phyloP scores from a whole-genome alignment of 2,329 filamentous ascomycete genomes.

The Penicillium paneum region DNA sequence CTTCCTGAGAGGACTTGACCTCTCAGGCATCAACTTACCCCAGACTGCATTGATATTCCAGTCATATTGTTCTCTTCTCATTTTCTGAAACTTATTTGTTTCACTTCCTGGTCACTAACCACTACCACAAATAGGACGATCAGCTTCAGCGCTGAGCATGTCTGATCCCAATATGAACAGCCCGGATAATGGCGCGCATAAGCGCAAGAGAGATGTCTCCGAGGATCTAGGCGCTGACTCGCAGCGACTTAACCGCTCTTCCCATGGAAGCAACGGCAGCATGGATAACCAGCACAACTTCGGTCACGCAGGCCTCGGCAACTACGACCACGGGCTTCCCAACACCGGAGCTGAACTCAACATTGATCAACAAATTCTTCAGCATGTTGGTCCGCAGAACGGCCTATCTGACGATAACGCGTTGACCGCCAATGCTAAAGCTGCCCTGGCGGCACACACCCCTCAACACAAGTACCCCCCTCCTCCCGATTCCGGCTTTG shows the following conservation, averaged over 20 bases:
- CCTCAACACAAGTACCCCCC: slow-evolving; percentile 46
- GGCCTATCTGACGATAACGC: slow-evolving; percentile 49
- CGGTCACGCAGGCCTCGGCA: slow-evolving; percentile 31
- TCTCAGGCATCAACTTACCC: slow-evolving; percentile 4
- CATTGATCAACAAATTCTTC: slow-evolving; percentile 48
- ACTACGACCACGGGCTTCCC: slow-evolving; percentile 41
- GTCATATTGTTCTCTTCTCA: neutral
- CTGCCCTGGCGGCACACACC: slow-evolving; percentile 45
- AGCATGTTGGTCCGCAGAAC: slow-evolving; percentile 53
- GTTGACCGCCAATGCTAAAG: slow-evolving; percentile 48
- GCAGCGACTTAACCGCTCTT: slow-evolving; percentile 42
- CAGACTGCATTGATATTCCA: slow-evolving; percentile 5
- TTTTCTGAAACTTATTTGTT: neutral
- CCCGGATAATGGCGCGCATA: slow-evolving; percentile 36
- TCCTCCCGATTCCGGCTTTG: slow-evolving; percentile 41
- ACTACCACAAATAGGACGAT: slow-evolving; percentile 9
- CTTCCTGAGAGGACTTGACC: slow-evolving; percentile 11
- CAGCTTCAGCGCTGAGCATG: slow-evolving; percentile 25
- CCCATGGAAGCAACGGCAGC: slow-evolving; percentile 41
- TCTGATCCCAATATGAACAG: slow-evolving; percentile 39
- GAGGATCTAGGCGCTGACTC: slow-evolving; percentile 40
- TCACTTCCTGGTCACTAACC: slow-evolving; percentile 18
- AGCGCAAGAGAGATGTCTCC: slow-evolving; percentile 42
- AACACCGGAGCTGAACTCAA: slow-evolving; percentile 39
- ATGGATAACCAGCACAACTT: slow-evolving; percentile 37